Evolutionary conservation across 2,329 filamentous ascomycete species (phyloP).

Genomic region (Fusarium lyarnte): DNA sequence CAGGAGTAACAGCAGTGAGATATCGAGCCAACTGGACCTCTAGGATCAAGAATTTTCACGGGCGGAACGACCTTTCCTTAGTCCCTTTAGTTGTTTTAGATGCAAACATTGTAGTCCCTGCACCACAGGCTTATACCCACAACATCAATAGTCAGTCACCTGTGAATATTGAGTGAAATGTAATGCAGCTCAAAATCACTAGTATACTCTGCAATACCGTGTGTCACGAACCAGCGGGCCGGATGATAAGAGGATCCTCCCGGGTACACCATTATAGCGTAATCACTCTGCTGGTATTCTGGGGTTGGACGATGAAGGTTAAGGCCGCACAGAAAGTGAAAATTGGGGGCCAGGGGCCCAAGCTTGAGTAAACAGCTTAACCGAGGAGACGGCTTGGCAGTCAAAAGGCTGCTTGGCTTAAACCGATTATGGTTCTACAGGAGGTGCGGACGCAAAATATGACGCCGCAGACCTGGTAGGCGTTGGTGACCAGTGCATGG

Average conservation of each 20-base stretch:
- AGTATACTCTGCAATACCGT: background rate
- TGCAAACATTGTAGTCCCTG: background rate
- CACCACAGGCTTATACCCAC: background rate
- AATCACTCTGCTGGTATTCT: constrained; percentile 28
- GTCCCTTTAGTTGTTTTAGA: background rate
- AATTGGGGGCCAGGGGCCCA: constrained; percentile 3
- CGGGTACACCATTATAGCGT: constrained; percentile 37
- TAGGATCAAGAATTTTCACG: background rate
- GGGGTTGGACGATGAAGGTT: constrained; percentile 5
- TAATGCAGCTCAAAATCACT: background rate
- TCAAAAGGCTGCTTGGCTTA: constrained; percentile 21
- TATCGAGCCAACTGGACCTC: background rate
- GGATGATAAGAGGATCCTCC: constrained; percentile 36
- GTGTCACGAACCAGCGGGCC: constrained; percentile 30
- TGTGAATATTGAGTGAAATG: background rate
- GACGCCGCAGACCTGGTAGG: constrained; percentile 17
- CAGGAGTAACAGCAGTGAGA: background rate
- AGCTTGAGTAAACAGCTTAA: constrained; percentile 15
- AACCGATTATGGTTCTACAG: background rate
- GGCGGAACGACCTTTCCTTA: background rate
- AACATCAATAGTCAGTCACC: background rate
- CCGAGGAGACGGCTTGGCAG: constrained; percentile 28
- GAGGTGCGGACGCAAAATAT: constrained; percentile 17
- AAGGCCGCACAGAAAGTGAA: background rate
- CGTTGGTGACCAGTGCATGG: constrained; percentile 6